Percentiles rank a stretch among this genome's conserved stretches.
Evolutionary conservation across 805 yeast genomes (phyloP).

Genomic region (Teunomyces barrocoloradensis): DNA sequence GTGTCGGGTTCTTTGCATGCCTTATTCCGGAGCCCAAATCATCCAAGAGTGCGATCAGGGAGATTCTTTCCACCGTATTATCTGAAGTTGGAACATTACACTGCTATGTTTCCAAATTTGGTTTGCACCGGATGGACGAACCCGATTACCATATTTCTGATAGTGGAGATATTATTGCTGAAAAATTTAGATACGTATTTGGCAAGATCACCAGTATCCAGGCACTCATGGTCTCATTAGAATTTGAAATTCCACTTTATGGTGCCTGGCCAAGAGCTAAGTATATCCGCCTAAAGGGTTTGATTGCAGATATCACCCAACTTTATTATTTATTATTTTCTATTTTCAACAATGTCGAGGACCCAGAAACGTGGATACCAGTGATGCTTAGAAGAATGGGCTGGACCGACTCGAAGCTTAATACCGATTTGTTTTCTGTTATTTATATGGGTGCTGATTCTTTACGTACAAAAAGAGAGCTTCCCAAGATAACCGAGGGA

Average conservation of each 20-base stretch:
- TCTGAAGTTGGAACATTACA: slow-evolving; percentile 28
- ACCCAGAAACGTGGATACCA: slow-evolving; percentile 26
- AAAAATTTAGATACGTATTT: slow-evolving; percentile 19
- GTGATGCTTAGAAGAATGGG: slow-evolving; percentile 27
- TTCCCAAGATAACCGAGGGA: slow-evolving; percentile 33
- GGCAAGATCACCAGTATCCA: slow-evolving; percentile 19
- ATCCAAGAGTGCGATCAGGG: slow-evolving; percentile 25
- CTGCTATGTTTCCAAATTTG: slow-evolving; percentile 27
- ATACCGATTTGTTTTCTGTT: slow-evolving; percentile 27
- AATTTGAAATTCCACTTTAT: slow-evolving; percentile 27
- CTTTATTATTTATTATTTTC: slow-evolving; percentile 23
- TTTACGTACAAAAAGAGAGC: slow-evolving; percentile 19
- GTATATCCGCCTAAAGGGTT: slow-evolving; percentile 20
- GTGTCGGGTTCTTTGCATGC: slow-evolving; percentile 29
- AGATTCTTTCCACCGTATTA: slow-evolving; percentile 19
- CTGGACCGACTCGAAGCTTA: slow-evolving; percentile 26
- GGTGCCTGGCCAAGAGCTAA: slow-evolving; percentile 33
- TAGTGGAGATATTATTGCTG: slow-evolving; percentile 21
- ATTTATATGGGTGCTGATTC: slow-evolving; percentile 31
- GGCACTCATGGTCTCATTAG: slow-evolving; percentile 22
- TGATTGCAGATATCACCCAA: slow-evolving; percentile 24
- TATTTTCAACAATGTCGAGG: slow-evolving; percentile 24
- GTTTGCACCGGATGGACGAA: slow-evolving; percentile 18
- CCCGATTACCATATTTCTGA: slow-evolving; percentile 16
- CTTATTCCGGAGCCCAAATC: slow-evolving; percentile 30